Evolutionary conservation across 169 alveolate genomes (phyloP).

Genomic region (Besnoitia besnoiti): DNA sequence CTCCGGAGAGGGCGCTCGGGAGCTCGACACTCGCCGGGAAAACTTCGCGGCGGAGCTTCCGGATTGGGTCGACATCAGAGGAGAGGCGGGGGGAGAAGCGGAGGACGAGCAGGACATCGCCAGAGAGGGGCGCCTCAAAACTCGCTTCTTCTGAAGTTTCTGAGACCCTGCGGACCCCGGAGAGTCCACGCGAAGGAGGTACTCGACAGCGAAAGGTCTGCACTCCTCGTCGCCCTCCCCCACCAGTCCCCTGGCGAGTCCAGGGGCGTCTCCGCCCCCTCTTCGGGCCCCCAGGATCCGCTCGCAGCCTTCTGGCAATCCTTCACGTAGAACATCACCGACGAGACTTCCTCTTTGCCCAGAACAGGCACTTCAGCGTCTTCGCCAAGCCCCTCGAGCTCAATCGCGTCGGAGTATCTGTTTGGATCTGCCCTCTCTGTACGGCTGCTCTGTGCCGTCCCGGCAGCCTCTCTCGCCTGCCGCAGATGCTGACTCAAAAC

Average conservation of each 20-base stretch:
- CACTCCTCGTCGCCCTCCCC: background rate
- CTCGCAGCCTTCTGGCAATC: background rate
- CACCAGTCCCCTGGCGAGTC: background rate
- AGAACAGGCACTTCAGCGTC: conserved; percentile 12
- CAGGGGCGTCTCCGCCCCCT: background rate
- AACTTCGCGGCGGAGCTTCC: too few species aligned
- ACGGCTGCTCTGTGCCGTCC: background rate
- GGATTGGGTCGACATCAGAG: background rate
- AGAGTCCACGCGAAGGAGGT: background rate
- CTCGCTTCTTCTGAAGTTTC: background rate
- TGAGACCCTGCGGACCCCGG: background rate
- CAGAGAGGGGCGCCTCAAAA: background rate
- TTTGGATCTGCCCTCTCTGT: background rate
- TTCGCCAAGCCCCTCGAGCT: background rate
- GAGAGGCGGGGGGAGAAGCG: background rate
- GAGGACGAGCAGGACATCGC: too few species aligned
- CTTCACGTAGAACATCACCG: background rate
- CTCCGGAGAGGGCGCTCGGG: too few species aligned
- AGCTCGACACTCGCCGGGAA: too few species aligned
- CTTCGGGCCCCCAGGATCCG: background rate
- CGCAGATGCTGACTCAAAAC: background rate
- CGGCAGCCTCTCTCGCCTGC: background rate
- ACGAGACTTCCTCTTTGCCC: background rate
- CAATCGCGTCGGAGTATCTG: background rate
- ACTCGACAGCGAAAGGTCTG: conserved; percentile 31